Conservation (phyloP, 345 rosid genomes). For the Gynandropsis gynandra region DNA sequence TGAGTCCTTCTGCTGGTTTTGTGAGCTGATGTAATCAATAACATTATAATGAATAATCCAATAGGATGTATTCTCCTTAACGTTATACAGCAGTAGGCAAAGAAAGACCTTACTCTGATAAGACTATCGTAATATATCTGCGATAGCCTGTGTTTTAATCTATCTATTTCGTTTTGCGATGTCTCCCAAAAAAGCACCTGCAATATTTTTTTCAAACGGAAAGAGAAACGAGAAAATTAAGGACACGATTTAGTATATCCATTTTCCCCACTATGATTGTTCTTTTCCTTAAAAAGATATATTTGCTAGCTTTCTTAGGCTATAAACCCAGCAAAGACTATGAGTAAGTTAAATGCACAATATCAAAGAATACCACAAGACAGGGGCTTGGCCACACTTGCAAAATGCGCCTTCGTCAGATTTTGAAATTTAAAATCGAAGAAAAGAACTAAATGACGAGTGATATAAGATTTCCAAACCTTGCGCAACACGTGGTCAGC, state of each 20-base stretch:
- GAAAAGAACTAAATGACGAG: slow-evolving; percentile 8
- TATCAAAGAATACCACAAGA: slow-evolving; percentile 2
- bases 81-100: slow-evolving; percentile 1
- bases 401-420: background rate
- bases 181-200: slow-evolving; percentile 72
- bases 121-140: slow-evolving; percentile 65
- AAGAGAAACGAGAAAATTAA: background rate
- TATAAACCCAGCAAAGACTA: slow-evolving; percentile 10
- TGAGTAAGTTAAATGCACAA: background rate
- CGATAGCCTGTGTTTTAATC: slow-evolving; percentile 56
- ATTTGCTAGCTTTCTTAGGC: background rate
- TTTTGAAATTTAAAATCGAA: slow-evolving; percentile 9
- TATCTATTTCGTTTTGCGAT: slow-evolving; percentile 46
- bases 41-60: slow-evolving; percentile 6
- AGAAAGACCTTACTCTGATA: slow-evolving; percentile 42
- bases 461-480: slow-evolving; percentile 42
- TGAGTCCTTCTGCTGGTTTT: slow-evolving; percentile 64
- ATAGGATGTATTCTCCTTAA: background rate
- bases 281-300: no score
- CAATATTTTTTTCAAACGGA: slow-evolving; percentile 20
- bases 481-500: slow-evolving; percentile 70
- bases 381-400: background rate
- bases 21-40: slow-evolving; percentile 37
- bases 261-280: background rate
- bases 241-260: background rate